Percentiles rank a stretch among this genome's conserved stretches.
These are phyloP conservation scores for Colletotrichum higginsianum DNA, from an alignment of 2,329 filamentous ascomycete genomes.

Conservation along the genomic window DNA sequence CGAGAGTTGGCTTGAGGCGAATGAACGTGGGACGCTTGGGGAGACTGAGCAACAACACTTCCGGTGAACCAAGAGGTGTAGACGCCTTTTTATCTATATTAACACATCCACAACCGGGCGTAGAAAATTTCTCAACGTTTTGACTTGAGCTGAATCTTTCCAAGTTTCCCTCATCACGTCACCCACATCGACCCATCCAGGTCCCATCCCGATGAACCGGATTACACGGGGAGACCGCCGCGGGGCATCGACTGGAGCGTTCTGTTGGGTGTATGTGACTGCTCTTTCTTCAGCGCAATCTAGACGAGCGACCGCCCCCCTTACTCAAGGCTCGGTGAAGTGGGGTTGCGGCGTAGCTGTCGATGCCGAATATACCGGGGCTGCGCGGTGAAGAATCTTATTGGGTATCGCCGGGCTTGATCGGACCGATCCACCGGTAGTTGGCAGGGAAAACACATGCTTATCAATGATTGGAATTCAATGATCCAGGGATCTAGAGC, in stretches of 20 bases:
- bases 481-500: not conserved
- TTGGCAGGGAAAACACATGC: not conserved
- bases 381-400: conserved; percentile 7
- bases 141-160: not conserved
- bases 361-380: conserved; percentile 5
- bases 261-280: not conserved
- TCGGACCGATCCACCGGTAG: conserved; percentile 22
- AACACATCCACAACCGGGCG: too few species aligned
- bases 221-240: not conserved
- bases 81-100: not conserved
- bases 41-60: too few species aligned
- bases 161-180: conserved; percentile 4
- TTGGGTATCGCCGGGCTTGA: conserved; percentile 1
- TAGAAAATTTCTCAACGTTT: not conserved
- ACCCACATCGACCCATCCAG: not conserved
- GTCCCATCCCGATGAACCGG: not conserved
- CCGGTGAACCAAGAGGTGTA: not conserved
- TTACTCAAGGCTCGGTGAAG: conserved; percentile 3
- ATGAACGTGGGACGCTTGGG: not conserved
- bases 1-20: not conserved
- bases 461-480: conserved; percentile 12
- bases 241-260: not conserved
- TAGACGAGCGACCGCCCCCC: not conserved
- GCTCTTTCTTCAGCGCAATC: not conserved
- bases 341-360: conserved; percentile 6